Percentiles rank a stretch among this genome's conserved stretches.
Evolutionary conservation across 768 basidiomycete genomes (phyloP).

Genomic region (Boletales sp.): DNA sequence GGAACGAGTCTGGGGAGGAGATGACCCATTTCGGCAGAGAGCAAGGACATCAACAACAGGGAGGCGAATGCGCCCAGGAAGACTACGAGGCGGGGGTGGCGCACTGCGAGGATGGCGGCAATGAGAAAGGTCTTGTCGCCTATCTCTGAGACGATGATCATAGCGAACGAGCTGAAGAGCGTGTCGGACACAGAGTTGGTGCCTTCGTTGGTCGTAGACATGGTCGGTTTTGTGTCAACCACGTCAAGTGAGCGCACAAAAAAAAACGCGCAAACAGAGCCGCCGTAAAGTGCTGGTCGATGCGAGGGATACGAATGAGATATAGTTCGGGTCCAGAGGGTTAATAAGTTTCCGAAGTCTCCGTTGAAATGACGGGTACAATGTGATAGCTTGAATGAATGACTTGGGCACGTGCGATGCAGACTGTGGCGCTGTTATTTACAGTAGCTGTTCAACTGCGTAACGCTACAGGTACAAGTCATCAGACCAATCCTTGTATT

Average conservation of each 20-base stretch:
- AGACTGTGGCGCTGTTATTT: too few relatives aligned
- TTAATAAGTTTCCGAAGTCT: neutral
- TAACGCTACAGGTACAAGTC: neutral
- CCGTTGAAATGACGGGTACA: neutral
- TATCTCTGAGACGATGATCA: constrained; percentile 92
- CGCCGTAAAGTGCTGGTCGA: neutral
- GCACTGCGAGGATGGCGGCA: constrained; percentile 90
- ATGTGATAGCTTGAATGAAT: too few relatives aligned
- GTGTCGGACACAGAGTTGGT: constrained; percentile 35
- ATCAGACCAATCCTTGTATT: constrained; percentile 17
- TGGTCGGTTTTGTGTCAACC: constrained; percentile 6
- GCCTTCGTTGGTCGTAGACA: constrained; percentile 17
- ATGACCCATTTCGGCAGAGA: constrained; percentile 92
- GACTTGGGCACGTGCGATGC: too few relatives aligned
- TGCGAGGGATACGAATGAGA: too few relatives aligned
- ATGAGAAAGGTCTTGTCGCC: constrained; percentile 94
- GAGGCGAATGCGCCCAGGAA: constrained; percentile 88
- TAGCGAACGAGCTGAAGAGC: constrained; percentile 74
- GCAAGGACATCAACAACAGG: constrained; percentile 87
- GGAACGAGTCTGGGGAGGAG: constrained; percentile 84
- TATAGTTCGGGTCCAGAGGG: too few relatives aligned
- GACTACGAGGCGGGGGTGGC: constrained; percentile 81
- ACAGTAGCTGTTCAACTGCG: neutral
- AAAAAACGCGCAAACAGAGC: constrained; percentile 1
- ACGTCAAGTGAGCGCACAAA: neutral